A percentile compares a stretch with the other conserved stretches of the same genome.
Conservation (phyloP, 768 basidiomycete genomes). For the Suillus alpinus region DNA sequence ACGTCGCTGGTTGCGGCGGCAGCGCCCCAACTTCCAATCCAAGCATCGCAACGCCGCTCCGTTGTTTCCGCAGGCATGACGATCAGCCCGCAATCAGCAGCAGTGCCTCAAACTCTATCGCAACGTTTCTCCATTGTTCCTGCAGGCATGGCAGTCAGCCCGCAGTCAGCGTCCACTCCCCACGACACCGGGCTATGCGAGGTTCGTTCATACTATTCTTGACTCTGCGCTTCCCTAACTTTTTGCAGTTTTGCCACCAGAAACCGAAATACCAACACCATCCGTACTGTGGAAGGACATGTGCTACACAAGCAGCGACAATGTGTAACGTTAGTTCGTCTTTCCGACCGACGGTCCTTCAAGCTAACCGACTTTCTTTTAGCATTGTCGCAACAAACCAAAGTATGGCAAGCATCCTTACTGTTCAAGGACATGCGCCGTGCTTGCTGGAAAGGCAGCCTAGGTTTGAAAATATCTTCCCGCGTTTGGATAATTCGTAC, state of each 20-base stretch:
- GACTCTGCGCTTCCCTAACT: conserved; percentile 3
- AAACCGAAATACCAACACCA: conserved; percentile 59
- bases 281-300: conserved; percentile 65
- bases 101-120: not conserved
- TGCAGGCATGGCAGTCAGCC: conserved; percentile 2
- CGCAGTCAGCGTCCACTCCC: conserved; percentile 2
- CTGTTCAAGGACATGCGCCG: conserved; percentile 31
- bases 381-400: conserved; percentile 30
- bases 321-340: conserved; percentile 24
- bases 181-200: conserved; percentile 25
- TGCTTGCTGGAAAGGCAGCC: conserved; percentile 9
- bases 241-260: conserved; percentile 48
- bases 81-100: not conserved
- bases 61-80: conserved; percentile 4
- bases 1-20: conserved; percentile 18
- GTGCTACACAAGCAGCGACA: conserved; percentile 45
- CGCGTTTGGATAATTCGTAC: not conserved
- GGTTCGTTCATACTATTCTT: conserved; percentile 14
- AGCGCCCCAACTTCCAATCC: not conserved
- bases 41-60: conserved; percentile 6
- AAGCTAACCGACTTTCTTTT: conserved; percentile 9
- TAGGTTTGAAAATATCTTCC: not conserved
- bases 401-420: conserved; percentile 33
- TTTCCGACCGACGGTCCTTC: not conserved
- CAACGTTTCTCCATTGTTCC: conserved; percentile 9